phyloP scores from a whole-genome alignment of 192 early-diverging fungal species.

The Phycomyces blakesleeanus region DNA sequence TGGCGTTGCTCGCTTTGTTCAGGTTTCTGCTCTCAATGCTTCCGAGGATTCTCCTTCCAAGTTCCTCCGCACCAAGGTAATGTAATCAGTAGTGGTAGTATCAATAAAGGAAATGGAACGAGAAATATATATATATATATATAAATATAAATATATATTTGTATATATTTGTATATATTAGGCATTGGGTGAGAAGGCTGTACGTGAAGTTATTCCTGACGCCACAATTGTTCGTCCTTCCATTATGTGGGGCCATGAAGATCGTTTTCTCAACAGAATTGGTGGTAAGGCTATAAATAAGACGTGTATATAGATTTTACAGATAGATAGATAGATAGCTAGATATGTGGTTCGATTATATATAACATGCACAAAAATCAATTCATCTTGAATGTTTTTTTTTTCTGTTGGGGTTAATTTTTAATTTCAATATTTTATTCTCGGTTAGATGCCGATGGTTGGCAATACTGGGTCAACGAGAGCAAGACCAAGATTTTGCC shows the following conservation, averaged over 20 bases:
- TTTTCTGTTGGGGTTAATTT: too few relatives aligned
- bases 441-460: constrained; percentile 34
- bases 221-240: constrained; percentile 92
- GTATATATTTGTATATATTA: constrained; percentile 25
- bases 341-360: too few relatives aligned
- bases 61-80: constrained; percentile 84
- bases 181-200: constrained; percentile 88
- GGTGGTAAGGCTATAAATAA: constrained; percentile 46
- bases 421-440: too few relatives aligned
- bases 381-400: too few relatives aligned
- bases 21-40: constrained; percentile 86
- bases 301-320: neutral
- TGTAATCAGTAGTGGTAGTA: neutral
- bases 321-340: neutral
- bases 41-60: constrained; percentile 66
- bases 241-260: constrained; percentile 87
- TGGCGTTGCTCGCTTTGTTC: constrained; percentile 83
- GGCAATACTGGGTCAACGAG: constrained; percentile 64
- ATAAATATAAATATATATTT: neutral
- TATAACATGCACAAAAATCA: too few relatives aligned
- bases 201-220: constrained; percentile 84
- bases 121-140: too few relatives aligned
- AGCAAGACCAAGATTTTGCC: constrained; percentile 68
- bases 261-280: constrained; percentile 88
- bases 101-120: neutral